phyloP scores from a whole-genome alignment of 768 basidiomycete species.

The Podaxis carcinomalis region DNA sequence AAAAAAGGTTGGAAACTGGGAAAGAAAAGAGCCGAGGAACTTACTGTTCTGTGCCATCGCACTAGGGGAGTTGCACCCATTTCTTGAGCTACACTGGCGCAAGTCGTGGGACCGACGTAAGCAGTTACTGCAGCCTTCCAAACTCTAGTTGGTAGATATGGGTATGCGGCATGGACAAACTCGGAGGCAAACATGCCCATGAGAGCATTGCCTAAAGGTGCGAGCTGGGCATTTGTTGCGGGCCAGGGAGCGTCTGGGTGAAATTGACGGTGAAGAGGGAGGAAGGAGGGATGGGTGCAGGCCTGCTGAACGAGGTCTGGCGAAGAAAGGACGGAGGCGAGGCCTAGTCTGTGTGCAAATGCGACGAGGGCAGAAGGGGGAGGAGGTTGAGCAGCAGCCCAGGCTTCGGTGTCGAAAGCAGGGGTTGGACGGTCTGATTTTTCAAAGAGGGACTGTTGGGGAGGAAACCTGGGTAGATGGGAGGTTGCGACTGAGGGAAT shows the following conservation, averaged over 20 bases:
- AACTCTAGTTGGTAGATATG: slow-evolving; percentile 88
- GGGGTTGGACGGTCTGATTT: slow-evolving; percentile 29
- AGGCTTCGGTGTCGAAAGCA: slow-evolving; percentile 60
- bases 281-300: slow-evolving; percentile 76
- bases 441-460: slow-evolving; percentile 40
- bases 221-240: slow-evolving; percentile 70
- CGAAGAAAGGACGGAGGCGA: slow-evolving; percentile 50
- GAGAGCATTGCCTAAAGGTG: slow-evolving; percentile 78
- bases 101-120: slow-evolving; percentile 83
- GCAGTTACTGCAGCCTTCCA: slow-evolving; percentile 89
- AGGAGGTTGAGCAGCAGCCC: slow-evolving; percentile 70
- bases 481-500: slow-evolving; percentile 52
- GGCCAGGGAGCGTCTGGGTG: slow-evolving; percentile 51
- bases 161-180: slow-evolving; percentile 74
- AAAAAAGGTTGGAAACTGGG: not conserved
- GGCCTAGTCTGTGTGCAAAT: slow-evolving; percentile 73
- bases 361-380: slow-evolving; percentile 69
- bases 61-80: slow-evolving; percentile 75
- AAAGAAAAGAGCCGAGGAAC: slow-evolving; percentile 20
- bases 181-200: slow-evolving; percentile 90
- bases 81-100: slow-evolving; percentile 81
- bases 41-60: slow-evolving; percentile 77
- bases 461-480: slow-evolving; percentile 55
- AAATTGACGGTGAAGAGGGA: slow-evolving; percentile 50
- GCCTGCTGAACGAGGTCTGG: slow-evolving; percentile 61